These are phyloP conservation scores for Scopulariopsis brevicaulis DNA, from an alignment of 2,329 filamentous ascomycete species.

Conservation along the genomic window DNA sequence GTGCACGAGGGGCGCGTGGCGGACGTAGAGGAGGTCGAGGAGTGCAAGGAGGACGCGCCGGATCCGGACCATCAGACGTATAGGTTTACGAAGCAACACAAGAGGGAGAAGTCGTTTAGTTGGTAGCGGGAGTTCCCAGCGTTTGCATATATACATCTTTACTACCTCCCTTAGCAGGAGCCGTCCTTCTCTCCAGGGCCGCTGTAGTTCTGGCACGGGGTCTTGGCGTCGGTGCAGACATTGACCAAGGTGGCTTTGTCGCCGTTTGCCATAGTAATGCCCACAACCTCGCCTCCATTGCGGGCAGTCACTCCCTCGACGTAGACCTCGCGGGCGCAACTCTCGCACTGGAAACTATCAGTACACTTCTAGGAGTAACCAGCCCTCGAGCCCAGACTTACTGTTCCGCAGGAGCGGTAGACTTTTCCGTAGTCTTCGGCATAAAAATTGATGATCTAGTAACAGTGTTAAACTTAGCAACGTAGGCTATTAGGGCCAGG, in stretches of 20 bases:
- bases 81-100: not conserved
- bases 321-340: constrained; percentile 28
- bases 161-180: not conserved
- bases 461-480: not conserved
- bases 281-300: constrained; percentile 24
- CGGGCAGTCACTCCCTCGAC: constrained; percentile 25
- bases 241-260: constrained; percentile 11
- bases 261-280: constrained; percentile 28
- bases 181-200: not conserved
- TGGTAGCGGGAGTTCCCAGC: too few species aligned
- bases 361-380: not conserved
- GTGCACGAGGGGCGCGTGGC: constrained; percentile 9
- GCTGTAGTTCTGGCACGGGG: constrained; percentile 13
- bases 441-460: constrained; percentile 25
- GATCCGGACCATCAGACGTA: constrained; percentile 1
- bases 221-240: constrained; percentile 13
- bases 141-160: too few species aligned
- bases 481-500: not conserved
- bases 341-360: not conserved
- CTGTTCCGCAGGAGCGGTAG: constrained; percentile 33
- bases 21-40: not conserved
- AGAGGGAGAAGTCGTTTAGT: not conserved
- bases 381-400: not conserved
- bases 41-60: not conserved
- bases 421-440: constrained; percentile 34